phyloP scores from a whole-genome alignment of 192 early-diverging fungal genomes.

The Entomortierella parvispora region DNA sequence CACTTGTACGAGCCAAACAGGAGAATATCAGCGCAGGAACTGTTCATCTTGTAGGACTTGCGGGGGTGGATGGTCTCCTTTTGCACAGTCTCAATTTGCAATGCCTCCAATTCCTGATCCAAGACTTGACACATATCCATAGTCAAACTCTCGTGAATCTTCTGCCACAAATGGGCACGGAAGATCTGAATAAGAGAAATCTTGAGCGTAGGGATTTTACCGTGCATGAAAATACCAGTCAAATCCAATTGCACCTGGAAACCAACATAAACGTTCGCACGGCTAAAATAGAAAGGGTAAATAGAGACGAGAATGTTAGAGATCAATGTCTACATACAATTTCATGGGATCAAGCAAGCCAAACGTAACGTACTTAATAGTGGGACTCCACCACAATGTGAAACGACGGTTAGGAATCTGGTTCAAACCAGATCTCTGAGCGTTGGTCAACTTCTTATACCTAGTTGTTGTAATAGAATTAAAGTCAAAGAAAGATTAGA shows the following conservation, averaged over 20 bases:
- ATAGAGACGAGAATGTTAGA: too few relatives aligned
- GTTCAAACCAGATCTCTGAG: constrained; percentile 96
- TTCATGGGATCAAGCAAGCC: too few relatives aligned
- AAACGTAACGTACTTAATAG: too few relatives aligned
- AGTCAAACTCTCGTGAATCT: constrained; percentile 85
- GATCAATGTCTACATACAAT: too few relatives aligned
- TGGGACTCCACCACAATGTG: constrained; percentile 99
- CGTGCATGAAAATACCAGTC: constrained; percentile 99
- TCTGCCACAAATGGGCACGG: constrained; percentile 99
- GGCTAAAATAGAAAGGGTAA: too few relatives aligned
- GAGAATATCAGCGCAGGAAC: constrained; percentile 92
- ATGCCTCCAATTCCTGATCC: constrained; percentile 96
- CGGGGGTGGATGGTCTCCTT: constrained; percentile 99
- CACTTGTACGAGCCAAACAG: constrained; percentile 98
- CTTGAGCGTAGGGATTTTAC: constrained; percentile 99
- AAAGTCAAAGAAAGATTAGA: neutral
- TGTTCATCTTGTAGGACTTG: constrained; percentile 99
- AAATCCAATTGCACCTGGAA: constrained; percentile 99
- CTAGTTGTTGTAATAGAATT: constrained; percentile 30
- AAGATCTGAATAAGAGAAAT: constrained; percentile 99
- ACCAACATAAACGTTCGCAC: constrained; percentile 98
- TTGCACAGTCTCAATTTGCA: constrained; percentile 98
- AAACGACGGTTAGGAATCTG: constrained; percentile 99
- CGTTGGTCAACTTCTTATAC: constrained; percentile 98
- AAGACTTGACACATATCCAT: constrained; percentile 85